Evolutionary conservation across 1,284 basidiomycete genomes (phyloP), one percentile per base, ranked within the genome.

Genomic region (Erythrobasidium hasegawianum): DNA sequence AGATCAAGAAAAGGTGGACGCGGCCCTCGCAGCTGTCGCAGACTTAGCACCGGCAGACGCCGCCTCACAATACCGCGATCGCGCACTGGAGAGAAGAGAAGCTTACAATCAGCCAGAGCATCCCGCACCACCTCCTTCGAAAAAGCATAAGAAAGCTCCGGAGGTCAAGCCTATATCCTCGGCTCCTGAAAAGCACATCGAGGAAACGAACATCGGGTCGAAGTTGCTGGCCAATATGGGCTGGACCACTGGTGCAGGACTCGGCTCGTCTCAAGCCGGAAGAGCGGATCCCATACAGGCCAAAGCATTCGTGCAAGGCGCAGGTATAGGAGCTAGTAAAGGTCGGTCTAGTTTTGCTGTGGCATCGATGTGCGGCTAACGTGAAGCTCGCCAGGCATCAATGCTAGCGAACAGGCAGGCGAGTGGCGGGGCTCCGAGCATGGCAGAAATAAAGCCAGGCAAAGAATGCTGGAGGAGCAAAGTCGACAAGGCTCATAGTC

Each of bases 61-160:
- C 5, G 61, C 72, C 24, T 85, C 87, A 1, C 90, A 90, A 75
- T 96, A 96, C 77, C 86, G 91, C 40, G 93, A 97, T 76, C 86
- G 93, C 41, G 93, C 93, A 0, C 88, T 86, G 1, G 91, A 94
- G 75, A 86, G 93, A 9, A 84, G 93, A 16, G 83, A 86, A 52
- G 85, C 90, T 74, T 90, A 92, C 78, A 88, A 92, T 71, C 92
- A 95, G 74, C 90, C 93, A 0, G 90, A 93, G 41, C 82, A 84
- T 4, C 91, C 90, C 9, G 72, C 84, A 0, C 82, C 83, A 1
- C 86, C 87, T 18, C 53, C 47, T 1, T 27, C 61, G 26, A 76
- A 67, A 71, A 75, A 75, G 73, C 75, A 73, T 74, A 78, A 78
- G 65, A 76, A 24, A n/a, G 18, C 38, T 20, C 45, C 33, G 1